Evolutionary conservation across 257 asterid genomes (phyloP).

Genomic region (Coffea canephora): DNA sequence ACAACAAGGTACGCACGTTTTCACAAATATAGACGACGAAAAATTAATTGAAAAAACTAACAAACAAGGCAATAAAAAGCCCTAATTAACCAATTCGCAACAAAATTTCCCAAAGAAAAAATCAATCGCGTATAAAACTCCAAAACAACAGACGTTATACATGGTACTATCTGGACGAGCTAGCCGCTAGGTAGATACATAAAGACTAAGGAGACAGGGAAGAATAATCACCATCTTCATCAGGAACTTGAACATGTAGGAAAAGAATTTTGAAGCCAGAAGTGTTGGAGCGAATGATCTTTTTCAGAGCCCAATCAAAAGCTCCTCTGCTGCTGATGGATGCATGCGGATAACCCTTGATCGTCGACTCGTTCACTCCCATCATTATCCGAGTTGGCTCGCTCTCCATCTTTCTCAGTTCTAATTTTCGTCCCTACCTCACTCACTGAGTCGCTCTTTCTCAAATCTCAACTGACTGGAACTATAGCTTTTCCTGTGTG

Average conservation of each 20-base stretch:
- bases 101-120: neutral
- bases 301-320: conserved; percentile 76
- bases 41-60: neutral
- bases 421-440: neutral
- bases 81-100: neutral
- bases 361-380: conserved; percentile 78
- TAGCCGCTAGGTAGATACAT: too few species aligned
- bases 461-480: too few species aligned
- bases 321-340: conserved; percentile 85
- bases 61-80: neutral
- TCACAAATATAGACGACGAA: neutral
- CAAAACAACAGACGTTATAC: neutral
- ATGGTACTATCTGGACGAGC: too few species aligned
- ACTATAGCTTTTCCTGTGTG: neutral
- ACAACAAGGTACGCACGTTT: neutral
- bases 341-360: conserved; percentile 82
- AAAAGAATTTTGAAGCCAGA: conserved; percentile 62
- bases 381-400: conserved; percentile 73
- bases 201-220: neutral
- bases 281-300: conserved; percentile 66
- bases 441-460: neutral
- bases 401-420: conserved; percentile 23
- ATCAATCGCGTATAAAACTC: neutral
- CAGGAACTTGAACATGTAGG: conserved; percentile 82
- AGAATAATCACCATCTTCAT: conserved; percentile 56